phyloP scores from a whole-genome alignment of 805 yeast species.

The Lipomyces yamadae region DNA sequence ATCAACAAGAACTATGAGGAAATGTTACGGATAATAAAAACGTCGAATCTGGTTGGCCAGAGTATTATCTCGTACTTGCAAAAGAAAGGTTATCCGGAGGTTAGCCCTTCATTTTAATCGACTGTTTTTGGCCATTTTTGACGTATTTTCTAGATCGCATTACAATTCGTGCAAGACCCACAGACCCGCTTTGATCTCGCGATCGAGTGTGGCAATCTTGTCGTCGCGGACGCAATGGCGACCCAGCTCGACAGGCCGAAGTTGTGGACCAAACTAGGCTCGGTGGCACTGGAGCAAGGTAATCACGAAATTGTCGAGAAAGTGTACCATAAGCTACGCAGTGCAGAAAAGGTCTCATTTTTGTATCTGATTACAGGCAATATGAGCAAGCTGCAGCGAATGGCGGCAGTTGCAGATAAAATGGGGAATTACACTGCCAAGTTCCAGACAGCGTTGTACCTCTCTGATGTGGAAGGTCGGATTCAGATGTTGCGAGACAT shows the following conservation, averaged over 20 bases:
- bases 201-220: constrained; percentile 86
- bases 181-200: constrained; percentile 96
- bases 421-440: constrained; percentile 81
- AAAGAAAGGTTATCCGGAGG: constrained; percentile 92
- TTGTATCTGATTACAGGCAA: constrained; percentile 87
- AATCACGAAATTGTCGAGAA: constrained; percentile 82
- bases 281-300: constrained; percentile 89
- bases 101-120: not conserved
- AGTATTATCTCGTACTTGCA: constrained; percentile 93
- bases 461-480: constrained; percentile 75
- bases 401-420: constrained; percentile 87
- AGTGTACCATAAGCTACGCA: constrained; percentile 83
- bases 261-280: constrained; percentile 81
- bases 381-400: constrained; percentile 69
- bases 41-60: constrained; percentile 94
- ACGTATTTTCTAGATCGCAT: constrained; percentile 59
- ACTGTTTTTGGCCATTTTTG: not conserved
- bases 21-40: constrained; percentile 84
- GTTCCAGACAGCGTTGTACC: constrained; percentile 80
- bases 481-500: constrained; percentile 72
- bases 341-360: constrained; percentile 88
- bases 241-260: constrained; percentile 66
- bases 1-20: constrained; percentile 89
- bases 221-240: constrained; percentile 88
- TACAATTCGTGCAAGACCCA: constrained; percentile 95